Base-by-base conservation (phyloP, 2,329 filamentous ascomycete genomes). In the Rhynchosporium agropyri region DNA sequence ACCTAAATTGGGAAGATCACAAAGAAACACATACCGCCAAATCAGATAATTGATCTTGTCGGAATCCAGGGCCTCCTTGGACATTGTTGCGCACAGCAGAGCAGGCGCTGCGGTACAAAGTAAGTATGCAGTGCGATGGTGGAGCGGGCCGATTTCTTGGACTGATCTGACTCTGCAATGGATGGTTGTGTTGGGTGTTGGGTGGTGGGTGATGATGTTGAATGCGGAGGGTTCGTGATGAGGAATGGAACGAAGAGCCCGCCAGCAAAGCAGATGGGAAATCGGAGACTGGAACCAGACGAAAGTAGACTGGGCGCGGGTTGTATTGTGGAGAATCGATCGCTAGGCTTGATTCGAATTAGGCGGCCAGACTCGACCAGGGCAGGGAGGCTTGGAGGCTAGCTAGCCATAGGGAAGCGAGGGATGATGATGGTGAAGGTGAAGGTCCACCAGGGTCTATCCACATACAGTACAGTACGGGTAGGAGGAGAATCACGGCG, bases 1-100 rank as follows among this genome's bases (percentile, higher is more conserved):
- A 54, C 38, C 51, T 64, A 61, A 62, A 69, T 61, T 51, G 58
- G 60, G 69, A 63, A 67, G 70, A 72, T 71, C 69, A 73, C 67
- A 68, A 69, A 68, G 63, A 69, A 69, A 71, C 66, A 74, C 85
- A 77, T 81, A 89, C 86, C 84, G 87, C 86, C 86, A 89, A 75
- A 89, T 81, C 76, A 89, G 81, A 81, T 85, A 88, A 80, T 88
- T 89, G 81, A 88, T 79, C 80, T 84, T 81, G 76, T 88, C 82
- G 69, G 84, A 87, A 81, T 87, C 83, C 72, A 89, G 80, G 40
- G 64, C 62, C 68, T 76, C 74, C 67, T 75, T 75, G 20, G 72
- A 64, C 73, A 75, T 74, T 49, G 64, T 69, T 65, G 62, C 58
- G 67, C 53, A 60, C 42, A 48, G 40, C 29, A 36, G 57, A 60